Percentiles rank a stretch among this genome's conserved stretches.
phyloP scores from a whole-genome alignment of 2,329 filamentous ascomycete genomes.

The Davidsoniella australis region DNA sequence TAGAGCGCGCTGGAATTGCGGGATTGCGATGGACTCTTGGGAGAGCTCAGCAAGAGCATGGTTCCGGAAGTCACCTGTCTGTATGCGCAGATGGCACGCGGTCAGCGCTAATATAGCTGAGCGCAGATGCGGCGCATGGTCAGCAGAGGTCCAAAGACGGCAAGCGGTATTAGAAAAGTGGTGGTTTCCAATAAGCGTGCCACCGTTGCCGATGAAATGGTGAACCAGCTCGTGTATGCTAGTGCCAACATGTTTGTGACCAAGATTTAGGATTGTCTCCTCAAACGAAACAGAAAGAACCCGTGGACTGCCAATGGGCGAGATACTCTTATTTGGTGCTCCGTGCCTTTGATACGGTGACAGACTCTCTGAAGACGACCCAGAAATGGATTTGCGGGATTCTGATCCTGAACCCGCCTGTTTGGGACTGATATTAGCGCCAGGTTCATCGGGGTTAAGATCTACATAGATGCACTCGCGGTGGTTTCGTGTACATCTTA shows the following conservation, averaged over 20 bases:
- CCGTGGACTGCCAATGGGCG: neutral
- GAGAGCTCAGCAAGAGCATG: slow-evolving; percentile 16
- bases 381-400: neutral
- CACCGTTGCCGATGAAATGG: slow-evolving; percentile 10
- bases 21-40: slow-evolving; percentile 15
- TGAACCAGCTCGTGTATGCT: slow-evolving; percentile 9
- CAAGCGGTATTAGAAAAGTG: slow-evolving; percentile 12
- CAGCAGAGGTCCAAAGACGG: slow-evolving; percentile 8
- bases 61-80: neutral
- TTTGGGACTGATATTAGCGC: neutral
- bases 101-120: slow-evolving; percentile 16
- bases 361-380: neutral
- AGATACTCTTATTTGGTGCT: neutral
- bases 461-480: slow-evolving; percentile 12
- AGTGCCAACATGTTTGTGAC: slow-evolving; percentile 5
- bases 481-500: slow-evolving; percentile 15
- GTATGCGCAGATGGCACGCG: slow-evolving; percentile 15
- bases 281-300: slow-evolving; percentile 8
- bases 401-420: neutral
- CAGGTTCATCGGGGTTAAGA: neutral
- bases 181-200: slow-evolving; percentile 13
- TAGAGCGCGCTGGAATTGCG: slow-evolving; percentile 15
- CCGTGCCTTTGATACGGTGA: neutral
- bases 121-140: slow-evolving; percentile 14
- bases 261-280: slow-evolving; percentile 6